A percentile compares a stretch with the other conserved stretches of the same genome.
Conservation (phyloP, 139 green algal species). For the Chlamydomonas sphaeroides region DNA sequence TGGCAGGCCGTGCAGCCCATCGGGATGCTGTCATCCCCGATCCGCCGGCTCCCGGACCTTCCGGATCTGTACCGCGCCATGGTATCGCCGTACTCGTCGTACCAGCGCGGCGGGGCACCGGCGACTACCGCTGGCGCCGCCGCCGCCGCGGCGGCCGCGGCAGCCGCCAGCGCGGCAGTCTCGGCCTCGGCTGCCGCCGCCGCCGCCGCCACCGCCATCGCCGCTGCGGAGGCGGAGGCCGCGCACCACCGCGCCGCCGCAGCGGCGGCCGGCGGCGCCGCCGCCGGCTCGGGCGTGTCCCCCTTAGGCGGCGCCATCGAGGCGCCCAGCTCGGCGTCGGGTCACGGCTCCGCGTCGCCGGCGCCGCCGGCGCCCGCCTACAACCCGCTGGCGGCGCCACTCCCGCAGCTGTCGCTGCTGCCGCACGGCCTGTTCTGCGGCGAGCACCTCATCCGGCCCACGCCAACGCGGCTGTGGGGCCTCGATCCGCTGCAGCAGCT, state of each 20-base stretch:
- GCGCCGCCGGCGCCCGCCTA: not conserved
- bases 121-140: not conserved
- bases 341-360: not conserved
- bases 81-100: conserved; percentile 37
- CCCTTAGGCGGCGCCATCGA: not conserved
- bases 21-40: conserved; percentile 32
- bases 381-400: conserved; percentile 33
- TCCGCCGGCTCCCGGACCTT: conserved; percentile 21
- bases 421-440: conserved; percentile 36
- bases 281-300: not conserved
- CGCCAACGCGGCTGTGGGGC: conserved; percentile 20
- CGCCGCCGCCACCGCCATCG: not conserved
- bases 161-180: conserved; percentile 9
- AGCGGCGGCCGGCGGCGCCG: not conserved
- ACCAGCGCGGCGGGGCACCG: not conserved
- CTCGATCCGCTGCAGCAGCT: conserved; percentile 33
- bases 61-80: conserved; percentile 31
- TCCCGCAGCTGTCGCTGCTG: conserved; percentile 34
- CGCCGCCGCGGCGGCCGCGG: conserved; percentile 5
- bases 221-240: conserved; percentile 4
- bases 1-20: conserved; percentile 37
- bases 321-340: not conserved
- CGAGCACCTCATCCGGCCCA: conserved; percentile 36
- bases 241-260: not conserved
- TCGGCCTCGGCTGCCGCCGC: conserved; percentile 21